Percentiles rank a stretch among this genome's conserved stretches.
Conservation (phyloP, 2,329 filamentous ascomycete species). For the Neocucurbitaria cava region DNA sequence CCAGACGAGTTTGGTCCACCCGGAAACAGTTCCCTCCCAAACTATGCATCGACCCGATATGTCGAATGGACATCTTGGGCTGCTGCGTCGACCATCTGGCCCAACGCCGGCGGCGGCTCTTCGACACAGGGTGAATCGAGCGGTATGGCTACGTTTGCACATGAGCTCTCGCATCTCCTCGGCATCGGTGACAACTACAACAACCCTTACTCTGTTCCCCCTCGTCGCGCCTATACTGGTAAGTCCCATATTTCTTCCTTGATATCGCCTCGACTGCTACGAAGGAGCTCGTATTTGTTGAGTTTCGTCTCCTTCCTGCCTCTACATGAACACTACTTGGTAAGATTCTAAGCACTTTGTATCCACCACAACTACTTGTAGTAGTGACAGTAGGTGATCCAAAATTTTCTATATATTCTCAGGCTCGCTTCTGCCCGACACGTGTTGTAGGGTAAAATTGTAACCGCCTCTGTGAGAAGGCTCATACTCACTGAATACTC, state of each 20-base stretch:
- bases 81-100: slow-evolving; percentile 60
- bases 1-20: slow-evolving; percentile 60
- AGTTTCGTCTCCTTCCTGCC: too few species aligned
- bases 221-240: slow-evolving; percentile 58
- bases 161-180: slow-evolving; percentile 61
- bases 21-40: slow-evolving; percentile 49
- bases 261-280: too few species aligned
- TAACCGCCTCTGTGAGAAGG: too few species aligned
- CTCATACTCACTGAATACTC: too few species aligned
- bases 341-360: too few species aligned
- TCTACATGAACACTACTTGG: too few species aligned
- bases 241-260: neutral
- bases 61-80: slow-evolving; percentile 64
- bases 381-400: too few species aligned
- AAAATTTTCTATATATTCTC: too few species aligned
- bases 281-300: too few species aligned
- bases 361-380: too few species aligned
- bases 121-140: slow-evolving; percentile 62
- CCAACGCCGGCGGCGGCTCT: slow-evolving; percentile 60
- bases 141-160: slow-evolving; percentile 61
- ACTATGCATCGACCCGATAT: slow-evolving; percentile 60
- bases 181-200: slow-evolving; percentile 64
- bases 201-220: slow-evolving; percentile 58
- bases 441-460: too few species aligned
- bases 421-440: too few species aligned